These are phyloP conservation scores for Dioszegia hungarica DNA, from an alignment of 768 basidiomycete genomes.

Conservation along the genomic window DNA sequence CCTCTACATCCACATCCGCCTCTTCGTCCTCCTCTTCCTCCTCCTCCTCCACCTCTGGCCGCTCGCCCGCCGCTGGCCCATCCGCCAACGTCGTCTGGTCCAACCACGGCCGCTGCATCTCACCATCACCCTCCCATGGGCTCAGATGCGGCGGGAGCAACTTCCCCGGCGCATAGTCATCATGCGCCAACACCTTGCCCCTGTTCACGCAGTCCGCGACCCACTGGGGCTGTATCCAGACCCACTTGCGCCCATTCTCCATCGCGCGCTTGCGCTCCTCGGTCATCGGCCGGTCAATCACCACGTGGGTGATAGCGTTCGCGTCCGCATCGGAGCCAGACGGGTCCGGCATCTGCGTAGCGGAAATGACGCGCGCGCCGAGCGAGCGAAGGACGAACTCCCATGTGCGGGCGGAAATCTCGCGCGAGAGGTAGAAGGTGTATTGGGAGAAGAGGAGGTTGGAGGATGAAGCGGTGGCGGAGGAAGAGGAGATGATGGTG, in stretches of 20 bases:
- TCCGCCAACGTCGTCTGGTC: slow-evolving; percentile 16
- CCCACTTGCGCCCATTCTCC: slow-evolving; percentile 63
- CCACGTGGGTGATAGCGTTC: slow-evolving; percentile 88
- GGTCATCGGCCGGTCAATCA: slow-evolving; percentile 77
- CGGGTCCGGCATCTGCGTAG: slow-evolving; percentile 52
- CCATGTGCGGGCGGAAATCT: slow-evolving; percentile 83
- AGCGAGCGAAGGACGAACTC: slow-evolving; percentile 90
- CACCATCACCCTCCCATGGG: slow-evolving; percentile 77
- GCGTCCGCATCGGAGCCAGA: slow-evolving; percentile 65
- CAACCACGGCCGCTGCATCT: slow-evolving; percentile 47
- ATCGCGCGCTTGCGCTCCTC: slow-evolving; percentile 55
- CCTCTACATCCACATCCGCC: slow-evolving; percentile 47
- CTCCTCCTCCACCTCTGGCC: slow-evolving; percentile 56
- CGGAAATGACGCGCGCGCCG: slow-evolving; percentile 84
- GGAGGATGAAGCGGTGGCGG: slow-evolving; percentile 48
- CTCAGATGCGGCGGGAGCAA: slow-evolving; percentile 89
- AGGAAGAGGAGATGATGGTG: slow-evolving; percentile 44
- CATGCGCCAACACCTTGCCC: slow-evolving; percentile 75
- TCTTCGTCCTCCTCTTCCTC: slow-evolving; percentile 47
- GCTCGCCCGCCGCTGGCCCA: slow-evolving; percentile 53
- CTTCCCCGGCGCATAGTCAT: slow-evolving; percentile 76
- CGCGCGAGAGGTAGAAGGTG: slow-evolving; percentile 89
- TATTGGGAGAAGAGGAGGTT: slow-evolving; percentile 68
- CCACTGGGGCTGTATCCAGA: slow-evolving; percentile 97
- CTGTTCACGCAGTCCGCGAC: slow-evolving; percentile 91